phyloP scores from a whole-genome alignment of 1,284 basidiomycete genomes.

The Ustilago loliicola region DNA sequence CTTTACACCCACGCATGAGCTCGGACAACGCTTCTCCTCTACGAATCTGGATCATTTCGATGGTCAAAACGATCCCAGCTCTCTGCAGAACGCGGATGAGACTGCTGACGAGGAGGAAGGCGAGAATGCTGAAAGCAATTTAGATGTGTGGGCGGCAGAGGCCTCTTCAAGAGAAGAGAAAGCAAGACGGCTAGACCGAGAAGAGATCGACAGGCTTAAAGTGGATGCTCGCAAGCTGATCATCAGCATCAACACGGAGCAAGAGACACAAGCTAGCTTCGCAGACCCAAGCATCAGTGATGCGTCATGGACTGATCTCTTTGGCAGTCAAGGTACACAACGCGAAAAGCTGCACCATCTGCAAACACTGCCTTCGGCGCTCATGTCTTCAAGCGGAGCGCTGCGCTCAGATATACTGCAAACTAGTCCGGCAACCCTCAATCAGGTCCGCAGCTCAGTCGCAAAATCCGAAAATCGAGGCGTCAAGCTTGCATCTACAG shows the following conservation, averaged over 20 bases:
- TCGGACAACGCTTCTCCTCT: constrained; percentile 14
- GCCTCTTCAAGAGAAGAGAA: constrained; percentile 32
- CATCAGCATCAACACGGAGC: constrained; percentile 20
- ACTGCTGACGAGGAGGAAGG: not conserved
- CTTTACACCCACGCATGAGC: not conserved
- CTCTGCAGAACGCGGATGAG: not conserved
- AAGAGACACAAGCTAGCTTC: constrained; percentile 34
- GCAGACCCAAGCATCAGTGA: constrained; percentile 17
- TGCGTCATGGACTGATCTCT: constrained; percentile 30
- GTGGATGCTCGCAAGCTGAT: constrained; percentile 43
- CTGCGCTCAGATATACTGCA: constrained; percentile 20
- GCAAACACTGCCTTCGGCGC: constrained; percentile 26
- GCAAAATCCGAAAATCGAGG: constrained; percentile 33
- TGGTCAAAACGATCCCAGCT: not conserved
- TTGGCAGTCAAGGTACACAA: constrained; percentile 42
- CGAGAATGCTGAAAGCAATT: constrained; percentile 1
- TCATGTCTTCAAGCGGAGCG: constrained; percentile 27
- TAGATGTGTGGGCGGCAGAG: constrained; percentile 43
- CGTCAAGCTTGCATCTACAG: constrained; percentile 25
- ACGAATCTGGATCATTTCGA: not conserved
- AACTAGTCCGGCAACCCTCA: constrained; percentile 24
- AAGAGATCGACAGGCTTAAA: constrained; percentile 47
- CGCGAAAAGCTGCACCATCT: constrained; percentile 39
- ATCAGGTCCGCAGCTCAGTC: constrained; percentile 25
- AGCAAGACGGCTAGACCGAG: constrained; percentile 32